A percentile compares a stretch with the other conserved stretches of the same genome.
Conservation (phyloP, 495 filamentous ascomycete species). For the Tuber aestivum region DNA sequence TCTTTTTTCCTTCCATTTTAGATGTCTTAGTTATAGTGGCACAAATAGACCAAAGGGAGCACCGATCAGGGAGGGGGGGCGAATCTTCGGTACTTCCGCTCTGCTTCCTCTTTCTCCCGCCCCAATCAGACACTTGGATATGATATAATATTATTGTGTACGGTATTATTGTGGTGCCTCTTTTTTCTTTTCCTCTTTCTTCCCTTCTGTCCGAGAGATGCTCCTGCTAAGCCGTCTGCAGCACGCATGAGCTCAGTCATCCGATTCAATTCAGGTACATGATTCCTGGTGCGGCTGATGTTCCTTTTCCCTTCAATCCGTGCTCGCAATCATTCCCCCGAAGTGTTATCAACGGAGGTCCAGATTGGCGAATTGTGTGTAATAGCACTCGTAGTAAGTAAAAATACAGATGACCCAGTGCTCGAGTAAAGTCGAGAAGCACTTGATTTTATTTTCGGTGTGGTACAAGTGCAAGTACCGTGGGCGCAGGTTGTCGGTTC, state of each 20-base stretch:
- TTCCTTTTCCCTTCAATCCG: background rate
- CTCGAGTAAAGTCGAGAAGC: background rate
- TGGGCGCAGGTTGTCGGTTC: background rate
- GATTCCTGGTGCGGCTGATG: background rate
- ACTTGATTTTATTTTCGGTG: background rate
- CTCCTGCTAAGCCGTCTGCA: background rate
- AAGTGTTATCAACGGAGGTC: background rate
- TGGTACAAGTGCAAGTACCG: too few relatives aligned
- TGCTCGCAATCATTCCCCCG: background rate
- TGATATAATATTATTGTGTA: constrained; percentile 12
- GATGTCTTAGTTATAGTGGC: background rate
- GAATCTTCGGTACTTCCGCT: background rate
- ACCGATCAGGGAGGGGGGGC: background rate
- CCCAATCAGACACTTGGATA: background rate
- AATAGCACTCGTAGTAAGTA: background rate
- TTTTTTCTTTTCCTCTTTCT: background rate
- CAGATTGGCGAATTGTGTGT: background rate
- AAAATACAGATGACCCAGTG: background rate
- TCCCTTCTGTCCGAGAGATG: too few relatives aligned
- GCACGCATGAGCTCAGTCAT: background rate
- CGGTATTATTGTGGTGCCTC: too few relatives aligned
- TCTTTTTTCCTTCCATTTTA: background rate
- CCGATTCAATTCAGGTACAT: background rate
- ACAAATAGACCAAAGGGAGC: background rate
- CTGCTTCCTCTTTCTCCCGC: background rate